Percentiles rank a stretch among this genome's conserved stretches.
These are phyloP conservation scores for Leccinum sublutescens DNA, from an alignment of 768 basidiomycete species.

Conservation along the genomic window DNA sequence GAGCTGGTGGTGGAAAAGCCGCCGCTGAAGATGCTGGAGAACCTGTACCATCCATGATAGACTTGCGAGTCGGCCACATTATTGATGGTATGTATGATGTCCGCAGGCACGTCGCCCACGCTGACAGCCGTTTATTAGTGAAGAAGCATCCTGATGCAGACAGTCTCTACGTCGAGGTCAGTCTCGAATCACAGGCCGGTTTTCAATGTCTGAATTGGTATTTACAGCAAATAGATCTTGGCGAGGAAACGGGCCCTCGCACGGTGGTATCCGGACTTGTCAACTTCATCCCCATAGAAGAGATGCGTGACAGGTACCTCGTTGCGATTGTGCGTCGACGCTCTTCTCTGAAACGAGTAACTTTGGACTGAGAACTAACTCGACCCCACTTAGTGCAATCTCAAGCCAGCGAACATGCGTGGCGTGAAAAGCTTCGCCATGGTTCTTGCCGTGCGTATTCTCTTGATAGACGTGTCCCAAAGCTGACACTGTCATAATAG, in stretches of 20 bases:
- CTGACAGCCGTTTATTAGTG: conserved; percentile 47
- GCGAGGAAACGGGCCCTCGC: conserved; percentile 90
- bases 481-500: conserved; percentile 37
- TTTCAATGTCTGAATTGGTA: neutral
- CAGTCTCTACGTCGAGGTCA: conserved; percentile 90
- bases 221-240: conserved; percentile 87
- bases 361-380: neutral
- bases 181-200: conserved; percentile 10
- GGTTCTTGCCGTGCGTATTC: conserved; percentile 78
- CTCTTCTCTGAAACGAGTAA: neutral
- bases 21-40: conserved; percentile 65
- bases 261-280: conserved; percentile 97
- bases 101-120: neutral
- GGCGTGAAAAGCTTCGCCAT: conserved; percentile 98
- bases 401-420: conserved; percentile 96
- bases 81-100: conserved; percentile 76
- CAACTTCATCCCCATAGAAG: conserved; percentile 92
- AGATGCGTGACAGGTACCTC: conserved; percentile 82
- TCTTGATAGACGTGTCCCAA: neutral
- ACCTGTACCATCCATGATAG: conserved; percentile 95
- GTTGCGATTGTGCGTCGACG: conserved; percentile 68
- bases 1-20: conserved; percentile 32
- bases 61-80: conserved; percentile 91
- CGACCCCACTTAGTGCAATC: conserved; percentile 60
- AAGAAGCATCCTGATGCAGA: conserved; percentile 97